phyloP scores from a whole-genome alignment of 768 basidiomycete genomes.

The Russula lepida region DNA sequence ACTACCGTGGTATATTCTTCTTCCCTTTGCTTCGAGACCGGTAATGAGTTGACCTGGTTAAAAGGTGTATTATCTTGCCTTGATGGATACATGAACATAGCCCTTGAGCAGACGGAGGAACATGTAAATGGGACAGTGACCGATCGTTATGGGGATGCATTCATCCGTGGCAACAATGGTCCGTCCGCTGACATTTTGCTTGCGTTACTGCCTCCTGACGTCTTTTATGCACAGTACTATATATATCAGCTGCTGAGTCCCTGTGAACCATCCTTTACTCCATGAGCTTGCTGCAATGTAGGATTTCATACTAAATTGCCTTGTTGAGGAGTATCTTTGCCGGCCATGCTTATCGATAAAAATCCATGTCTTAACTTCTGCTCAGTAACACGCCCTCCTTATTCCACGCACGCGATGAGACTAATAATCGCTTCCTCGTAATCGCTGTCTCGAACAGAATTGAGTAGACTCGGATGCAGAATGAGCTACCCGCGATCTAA shows the following conservation, averaged over 20 bases:
- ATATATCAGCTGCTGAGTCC: slow-evolving; percentile 32
- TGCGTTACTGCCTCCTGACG: neutral
- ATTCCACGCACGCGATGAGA: neutral
- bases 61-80: slow-evolving; percentile 88
- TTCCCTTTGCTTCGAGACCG: neutral
- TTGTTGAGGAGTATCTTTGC: too few species aligned
- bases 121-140: slow-evolving; percentile 80
- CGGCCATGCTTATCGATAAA: too few species aligned
- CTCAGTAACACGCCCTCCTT: neutral
- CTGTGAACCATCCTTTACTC: neutral
- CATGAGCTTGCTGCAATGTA: neutral
- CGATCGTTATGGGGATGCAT: slow-evolving; percentile 91
- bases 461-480: neutral
- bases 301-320: neutral
- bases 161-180: slow-evolving; percentile 95
- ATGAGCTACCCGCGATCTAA: neutral
- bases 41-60: neutral
- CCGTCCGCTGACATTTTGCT: neutral
- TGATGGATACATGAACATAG: slow-evolving; percentile 99
- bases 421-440: neutral
- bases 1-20: slow-evolving; percentile 12
- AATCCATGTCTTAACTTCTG: too few species aligned
- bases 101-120: slow-evolving; percentile 95
- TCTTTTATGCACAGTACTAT: slow-evolving; percentile 46
- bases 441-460: neutral